Evolutionary conservation across 2,329 filamentous ascomycete species (phyloP).

Genomic region (Elsinoe arachidis): DNA sequence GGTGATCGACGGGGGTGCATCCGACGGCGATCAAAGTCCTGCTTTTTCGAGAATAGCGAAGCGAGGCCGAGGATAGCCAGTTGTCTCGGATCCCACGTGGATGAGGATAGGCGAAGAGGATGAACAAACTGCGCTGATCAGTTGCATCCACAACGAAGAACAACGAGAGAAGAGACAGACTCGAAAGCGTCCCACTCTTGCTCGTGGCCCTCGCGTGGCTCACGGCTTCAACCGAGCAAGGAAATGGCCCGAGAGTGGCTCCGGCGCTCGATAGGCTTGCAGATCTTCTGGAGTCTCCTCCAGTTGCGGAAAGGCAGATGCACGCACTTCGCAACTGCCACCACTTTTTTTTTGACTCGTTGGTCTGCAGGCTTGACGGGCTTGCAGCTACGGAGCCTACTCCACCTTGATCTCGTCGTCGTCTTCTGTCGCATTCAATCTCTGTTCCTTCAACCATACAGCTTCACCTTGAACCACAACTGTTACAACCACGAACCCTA

Average conservation of each 20-base stretch:
- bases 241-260: not conserved
- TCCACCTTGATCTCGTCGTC: not conserved
- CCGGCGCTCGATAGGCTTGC: not conserved
- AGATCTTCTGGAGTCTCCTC: not conserved
- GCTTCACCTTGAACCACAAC: not conserved
- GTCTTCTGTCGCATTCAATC: not conserved
- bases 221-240: not conserved
- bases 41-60: not conserved
- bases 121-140: not conserved
- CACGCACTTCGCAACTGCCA: not conserved
- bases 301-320: not conserved
- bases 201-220: slow-evolving; percentile 1
- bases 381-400: not conserved
- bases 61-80: not conserved
- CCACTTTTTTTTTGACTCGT: not conserved
- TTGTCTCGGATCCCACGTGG: not conserved
- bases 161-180: not conserved
- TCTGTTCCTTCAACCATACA: not conserved
- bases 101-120: not conserved
- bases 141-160: not conserved
- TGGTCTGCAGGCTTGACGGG: not conserved
- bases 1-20: not conserved
- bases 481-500: not conserved
- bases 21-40: not conserved
- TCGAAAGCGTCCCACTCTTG: not conserved